Evolutionary conservation across 2,329 filamentous ascomycete species (phyloP), one percentile per base, ranked within the genome.

Genomic region (Truncatella angustata): DNA sequence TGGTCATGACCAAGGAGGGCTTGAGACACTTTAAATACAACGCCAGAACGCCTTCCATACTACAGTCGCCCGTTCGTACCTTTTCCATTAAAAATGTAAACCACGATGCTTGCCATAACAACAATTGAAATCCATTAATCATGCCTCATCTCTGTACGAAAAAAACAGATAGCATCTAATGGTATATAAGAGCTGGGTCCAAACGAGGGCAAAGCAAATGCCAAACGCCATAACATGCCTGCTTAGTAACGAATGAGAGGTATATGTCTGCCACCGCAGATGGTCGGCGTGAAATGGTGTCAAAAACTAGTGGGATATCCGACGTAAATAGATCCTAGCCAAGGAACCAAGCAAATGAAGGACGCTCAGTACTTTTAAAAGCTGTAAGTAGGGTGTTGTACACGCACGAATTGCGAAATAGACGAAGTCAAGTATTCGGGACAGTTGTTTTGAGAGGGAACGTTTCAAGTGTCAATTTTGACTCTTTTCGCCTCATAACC

Each of bases 401-500:
- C 57, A 61, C 50, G 53, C 55, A 52, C 53, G 12, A 55, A 32
- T 34, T 9, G 30, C 53, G 52, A 30, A 30, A 28, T n/a, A n/a
- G 16, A 44, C 16, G n/a, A 21, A 23, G 21, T 5, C 37, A 20
- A n/a, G 36, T 12, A 7, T 20, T 43, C 20, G 28, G 30, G 16
- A 10, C 30, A 4, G 37, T 43, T 12, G 34, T 12, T 14, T 32
- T 26, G 2, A 20, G 9, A 11, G 40, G 23, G 20, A 23, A 11
- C 36, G 45, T 42, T 46, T 59, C 59, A 78, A 16, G 67, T 65
- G 42, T 82, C 79, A 39, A 82, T 75, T 62, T 75, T 80, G 54
- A 79, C 61, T 49, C 80, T 71, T 66, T 84, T 84, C 7, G 76
- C 60, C 23, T 83, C 80, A n/a, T 67, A 69, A 16, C 66, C 66